Evolutionary conservation across 192 early-diverging fungal genomes (phyloP).

Genomic region (Backusella parvicylindrica): DNA sequence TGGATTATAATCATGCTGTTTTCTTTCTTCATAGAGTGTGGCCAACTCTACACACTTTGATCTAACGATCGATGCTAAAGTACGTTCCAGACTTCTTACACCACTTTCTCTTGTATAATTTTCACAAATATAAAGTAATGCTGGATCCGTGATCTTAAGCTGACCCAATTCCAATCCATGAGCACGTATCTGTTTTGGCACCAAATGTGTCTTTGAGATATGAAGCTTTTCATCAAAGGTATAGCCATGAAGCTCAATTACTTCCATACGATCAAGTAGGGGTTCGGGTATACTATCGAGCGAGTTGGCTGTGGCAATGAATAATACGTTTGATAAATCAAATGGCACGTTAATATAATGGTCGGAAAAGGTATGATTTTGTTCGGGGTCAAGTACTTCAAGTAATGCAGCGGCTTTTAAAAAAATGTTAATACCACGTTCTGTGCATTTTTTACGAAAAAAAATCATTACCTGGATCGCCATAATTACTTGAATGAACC

Average conservation of each 20-base stretch:
- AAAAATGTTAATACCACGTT: not conserved
- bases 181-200: conserved; percentile 67
- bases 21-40: conserved; percentile 40
- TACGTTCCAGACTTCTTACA: conserved; percentile 71
- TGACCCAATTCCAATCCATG: conserved; percentile 56
- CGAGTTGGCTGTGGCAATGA: conserved; percentile 84
- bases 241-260: conserved; percentile 75
- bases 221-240: conserved; percentile 80
- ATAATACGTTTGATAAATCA: conserved; percentile 65
- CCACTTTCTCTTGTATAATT: conserved; percentile 81
- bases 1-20: conserved; percentile 36
- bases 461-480: conserved; percentile 53
- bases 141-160: conserved; percentile 52
- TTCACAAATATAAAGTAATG: conserved; percentile 57
- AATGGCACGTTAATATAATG: conserved; percentile 76
- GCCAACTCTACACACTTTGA: conserved; percentile 67
- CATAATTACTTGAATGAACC: conserved; percentile 56
- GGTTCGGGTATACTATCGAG: conserved; percentile 74
- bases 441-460: too few species aligned
- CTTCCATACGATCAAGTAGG: conserved; percentile 82
- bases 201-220: conserved; percentile 68
- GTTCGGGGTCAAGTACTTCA: conserved; percentile 85
- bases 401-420: conserved; percentile 64
- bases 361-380: conserved; percentile 78
- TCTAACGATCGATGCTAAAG: conserved; percentile 68